Evolutionary conservation across 768 basidiomycete species (phyloP), one percentile per base, ranked within the genome.

Genomic region (Strobilomyces dryophilus): DNA sequence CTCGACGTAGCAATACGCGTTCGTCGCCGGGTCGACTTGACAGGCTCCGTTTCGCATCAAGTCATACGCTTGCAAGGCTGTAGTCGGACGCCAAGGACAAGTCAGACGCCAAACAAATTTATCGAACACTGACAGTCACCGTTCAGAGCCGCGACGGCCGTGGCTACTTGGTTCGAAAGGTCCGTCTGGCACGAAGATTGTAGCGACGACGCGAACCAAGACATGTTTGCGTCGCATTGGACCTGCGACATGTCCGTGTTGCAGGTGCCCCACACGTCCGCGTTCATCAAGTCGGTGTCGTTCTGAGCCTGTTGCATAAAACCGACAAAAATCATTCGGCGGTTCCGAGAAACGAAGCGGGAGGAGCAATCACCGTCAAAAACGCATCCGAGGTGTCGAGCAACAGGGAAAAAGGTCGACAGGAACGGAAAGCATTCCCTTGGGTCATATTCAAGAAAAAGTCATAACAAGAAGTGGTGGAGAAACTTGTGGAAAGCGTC

Each of bases 401-500:
- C 39, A 92, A 76, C 32, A 92, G 60, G 3, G 87, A 86, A 66
- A 92, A 83, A 0, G 89, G 79, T 8, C 91, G 79, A 65, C 90
- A 93, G n/a, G 76, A 64, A n/a, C 83, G 75, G 64, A 92, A 91
- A 0, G 81, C 61, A 5, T 66, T 44, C 3, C 76, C 69, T 54
- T 74, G 73, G 0, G 88, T 87, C 84, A 93, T 92, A 56, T 87
- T 89, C 15, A 71, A 57, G 66, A 93, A 87, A 68, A 92, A 93
- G 41, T 76, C 73, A 45, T 80, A 77, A 63, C 92, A 95, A 42
- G 75, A 67, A 14, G 68, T 58, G 32, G 82, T 81, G 15, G 85
- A 81, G 62, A 89, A 91, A 66, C 90, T 88, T 40, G 75, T 66
- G 15, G 79, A 72, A 46, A 92, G 64, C 3, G 77, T 76, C 6